A percentile compares a stretch with the other conserved stretches of the same genome.
Evolutionary conservation across 306 rosid genomes (phyloP).

Genomic region (Corylus avellana): DNA sequence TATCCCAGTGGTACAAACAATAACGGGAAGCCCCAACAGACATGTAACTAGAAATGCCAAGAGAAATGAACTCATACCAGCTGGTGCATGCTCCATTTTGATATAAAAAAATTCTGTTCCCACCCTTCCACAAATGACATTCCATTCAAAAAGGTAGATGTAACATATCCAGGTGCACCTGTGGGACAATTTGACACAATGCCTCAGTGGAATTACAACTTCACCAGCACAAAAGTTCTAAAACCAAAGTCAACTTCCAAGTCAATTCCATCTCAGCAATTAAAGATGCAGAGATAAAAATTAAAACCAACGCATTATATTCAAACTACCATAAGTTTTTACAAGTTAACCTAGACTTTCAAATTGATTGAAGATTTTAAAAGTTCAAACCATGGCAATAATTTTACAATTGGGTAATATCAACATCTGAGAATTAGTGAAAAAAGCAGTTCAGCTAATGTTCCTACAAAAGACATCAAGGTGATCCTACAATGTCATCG

Average conservation of each 20-base stretch:
- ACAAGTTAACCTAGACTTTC: not conserved
- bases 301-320: too few species aligned
- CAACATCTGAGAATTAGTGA: not conserved
- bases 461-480: not conserved
- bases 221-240: not conserved
- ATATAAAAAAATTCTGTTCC: constrained; percentile 82
- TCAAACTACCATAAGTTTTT: not conserved
- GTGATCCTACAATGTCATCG: not conserved
- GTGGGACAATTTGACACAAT: constrained; percentile 30
- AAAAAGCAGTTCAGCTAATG: not conserved
- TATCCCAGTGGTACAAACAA: not conserved
- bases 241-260: not conserved
- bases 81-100: constrained; percentile 99
- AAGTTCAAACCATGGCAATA: not conserved
- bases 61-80: constrained; percentile 58
- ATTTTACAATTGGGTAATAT: not conserved
- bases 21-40: not conserved
- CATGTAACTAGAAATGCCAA: not conserved
- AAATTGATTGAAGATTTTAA: not conserved
- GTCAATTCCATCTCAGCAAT: too few species aligned
- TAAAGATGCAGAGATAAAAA: too few species aligned
- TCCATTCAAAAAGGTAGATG: constrained; percentile 82
- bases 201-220: not conserved
- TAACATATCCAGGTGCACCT: constrained; percentile 92
- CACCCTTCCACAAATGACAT: constrained; percentile 96